Evolutionary conservation across 768 basidiomycete species (phyloP), one percentile per base, ranked within the genome.

Genomic region (Cystofilobasidium ferigula): DNA sequence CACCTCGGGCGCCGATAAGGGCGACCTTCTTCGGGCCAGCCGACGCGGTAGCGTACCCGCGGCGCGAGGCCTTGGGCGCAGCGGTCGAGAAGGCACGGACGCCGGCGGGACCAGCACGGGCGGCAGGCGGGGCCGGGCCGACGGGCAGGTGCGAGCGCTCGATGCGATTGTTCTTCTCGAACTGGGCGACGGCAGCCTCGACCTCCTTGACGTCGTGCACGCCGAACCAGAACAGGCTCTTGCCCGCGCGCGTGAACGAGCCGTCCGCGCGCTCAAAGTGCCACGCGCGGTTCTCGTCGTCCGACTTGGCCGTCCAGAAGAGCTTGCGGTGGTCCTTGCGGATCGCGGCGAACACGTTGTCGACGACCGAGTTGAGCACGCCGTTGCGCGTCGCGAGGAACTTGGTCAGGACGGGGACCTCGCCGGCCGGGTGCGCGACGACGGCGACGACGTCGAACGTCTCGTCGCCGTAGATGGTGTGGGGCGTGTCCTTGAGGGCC

Each of bases 241-340:
- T 85, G 24, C 94, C 93, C 22, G 89, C 89, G 43, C 95, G 82
- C 22, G 92, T 94, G 80, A 99, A 99, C 77, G 88, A 90, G 0
- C 95, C 95, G 71, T 98, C 93, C 0, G 95, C 91, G 63, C 92
- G 85, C 79, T 99, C 94, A 72, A 97, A 99, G 78, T 99, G 94
- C 95, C 95, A 99, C 4, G 86, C 83, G 45, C 93, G 85, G 77
- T 95, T 93, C 78, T 98, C 94, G 75, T 98, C 94, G 70, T 97
- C 92, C 5, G 86, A 86, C 71, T 86, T 87, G 0, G 90, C 86
- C n/a, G 93, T 97, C 95, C 95, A 98, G 82, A 99, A 95, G 45
- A 99, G 82, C 66, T 84, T 83, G 69, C 85, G 83, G 77, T 97
- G 87, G 74, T 98, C 91, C 79, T 91, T 93, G 78, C 86, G 87